These are phyloP conservation scores for Kernera saxatilis DNA, from an alignment of 345 rosid species.

Conservation along the genomic window DNA sequence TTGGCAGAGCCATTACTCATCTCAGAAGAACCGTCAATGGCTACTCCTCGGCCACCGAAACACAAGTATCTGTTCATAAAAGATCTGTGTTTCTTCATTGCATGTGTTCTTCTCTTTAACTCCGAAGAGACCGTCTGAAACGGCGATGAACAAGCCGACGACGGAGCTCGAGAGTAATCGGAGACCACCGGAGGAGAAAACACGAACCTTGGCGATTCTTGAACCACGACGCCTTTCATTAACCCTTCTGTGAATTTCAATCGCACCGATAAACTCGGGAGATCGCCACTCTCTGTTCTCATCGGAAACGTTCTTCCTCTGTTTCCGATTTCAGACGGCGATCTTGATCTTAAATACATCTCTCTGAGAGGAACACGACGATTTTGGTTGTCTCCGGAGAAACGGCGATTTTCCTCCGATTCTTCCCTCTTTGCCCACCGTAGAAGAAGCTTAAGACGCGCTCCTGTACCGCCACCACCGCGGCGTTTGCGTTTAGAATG, in stretches of 20 bases:
- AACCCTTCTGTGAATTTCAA: constrained; percentile 56
- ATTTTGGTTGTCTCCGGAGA: constrained; percentile 23
- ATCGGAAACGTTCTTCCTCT: constrained; percentile 38
- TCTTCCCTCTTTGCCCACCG: constrained; percentile 59
- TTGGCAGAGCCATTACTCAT: constrained; percentile 14
- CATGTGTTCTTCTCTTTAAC: constrained; percentile 4
- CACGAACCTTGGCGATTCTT: constrained; percentile 40
- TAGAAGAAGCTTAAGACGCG: constrained; percentile 62
- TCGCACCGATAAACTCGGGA: constrained; percentile 72
- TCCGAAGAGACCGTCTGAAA: constrained; percentile 23
- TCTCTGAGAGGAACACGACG: constrained; percentile 63
- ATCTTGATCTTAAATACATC: constrained; percentile 44
- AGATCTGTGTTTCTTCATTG: constrained; percentile 36
- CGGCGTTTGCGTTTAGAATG: constrained; percentile 31
- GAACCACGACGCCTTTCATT: constrained; percentile 67
- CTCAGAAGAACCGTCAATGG: constrained; percentile 36
- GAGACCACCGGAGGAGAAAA: constrained; percentile 41
- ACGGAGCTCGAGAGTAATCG: constrained; percentile 27
- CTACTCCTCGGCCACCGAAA: constrained; percentile 62
- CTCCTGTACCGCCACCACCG: constrained; percentile 25
- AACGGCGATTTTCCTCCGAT: constrained; percentile 8
- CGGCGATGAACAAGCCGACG: constrained; percentile 28
- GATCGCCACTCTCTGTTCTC: constrained; percentile 36
- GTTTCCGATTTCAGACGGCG: constrained; percentile 35
- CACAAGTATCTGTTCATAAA: constrained; percentile 66